phyloP scores from a whole-genome alignment of 23 red algal species.

The Gracilaria domingensis region DNA sequence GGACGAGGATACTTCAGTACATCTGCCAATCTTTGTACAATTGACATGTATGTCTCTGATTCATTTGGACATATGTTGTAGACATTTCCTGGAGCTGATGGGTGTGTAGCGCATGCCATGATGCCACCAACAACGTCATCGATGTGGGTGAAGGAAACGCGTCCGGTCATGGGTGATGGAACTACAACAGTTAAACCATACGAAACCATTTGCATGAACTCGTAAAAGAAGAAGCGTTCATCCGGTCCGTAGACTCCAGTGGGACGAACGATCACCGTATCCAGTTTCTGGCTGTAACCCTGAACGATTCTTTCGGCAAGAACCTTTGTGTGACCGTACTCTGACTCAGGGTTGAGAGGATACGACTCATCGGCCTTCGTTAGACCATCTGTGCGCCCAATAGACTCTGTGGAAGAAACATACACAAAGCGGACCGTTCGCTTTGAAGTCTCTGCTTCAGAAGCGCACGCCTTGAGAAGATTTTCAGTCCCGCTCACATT shows the following conservation, averaged over 20 bases:
- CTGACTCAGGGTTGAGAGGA: constrained; percentile 42
- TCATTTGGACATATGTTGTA: constrained; percentile 61
- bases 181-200: constrained; percentile 48
- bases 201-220: constrained; percentile 63
- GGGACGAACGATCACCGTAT: constrained; percentile 60
- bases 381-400: constrained; percentile 41
- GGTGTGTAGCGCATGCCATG: constrained; percentile 44
- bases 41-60: constrained; percentile 34
- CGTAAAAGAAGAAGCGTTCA: constrained; percentile 75
- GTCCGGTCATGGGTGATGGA: constrained; percentile 62
- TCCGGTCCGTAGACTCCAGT: constrained; percentile 69
- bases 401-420: constrained; percentile 71
- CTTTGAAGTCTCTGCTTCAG: constrained; percentile 8
- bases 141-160: constrained; percentile 56
- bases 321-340: constrained; percentile 50
- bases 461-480: constrained; percentile 52
- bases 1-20: constrained; percentile 35
- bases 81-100: constrained; percentile 27
- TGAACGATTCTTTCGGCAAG: constrained; percentile 47
- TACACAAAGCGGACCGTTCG: constrained; percentile 66
- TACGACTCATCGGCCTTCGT: constrained; percentile 45
- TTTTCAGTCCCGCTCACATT: constrained; percentile 57
- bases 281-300: constrained; percentile 20
- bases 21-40: constrained; percentile 59
- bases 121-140: constrained; percentile 56